Conservation (phyloP, 2,329 filamentous ascomycete genomes). For the Taxawa tesnikishii region DNA sequence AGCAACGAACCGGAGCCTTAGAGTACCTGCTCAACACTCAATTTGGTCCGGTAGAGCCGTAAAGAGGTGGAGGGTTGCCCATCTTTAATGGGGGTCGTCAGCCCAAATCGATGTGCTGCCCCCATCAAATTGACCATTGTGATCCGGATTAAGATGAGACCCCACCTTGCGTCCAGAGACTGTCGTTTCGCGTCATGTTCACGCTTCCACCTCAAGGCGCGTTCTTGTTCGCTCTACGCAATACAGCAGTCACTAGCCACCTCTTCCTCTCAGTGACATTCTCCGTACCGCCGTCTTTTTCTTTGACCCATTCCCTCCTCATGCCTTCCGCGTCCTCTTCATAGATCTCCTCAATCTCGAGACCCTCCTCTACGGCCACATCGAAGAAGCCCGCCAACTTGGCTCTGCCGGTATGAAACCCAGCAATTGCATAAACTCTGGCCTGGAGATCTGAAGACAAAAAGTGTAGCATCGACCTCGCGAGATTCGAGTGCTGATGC, state of each 20-base stretch:
- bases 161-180: too few species aligned
- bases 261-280: conserved; percentile 52
- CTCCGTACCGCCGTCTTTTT: conserved; percentile 47
- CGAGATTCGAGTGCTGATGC: conserved; percentile 56
- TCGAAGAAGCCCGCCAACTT: conserved; percentile 58
- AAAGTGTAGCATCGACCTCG: conserved; percentile 50
- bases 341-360: conserved; percentile 54
- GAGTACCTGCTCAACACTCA: too few species aligned
- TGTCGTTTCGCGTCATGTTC: too few species aligned
- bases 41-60: too few species aligned
- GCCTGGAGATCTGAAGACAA: conserved; percentile 34
- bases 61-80: too few species aligned
- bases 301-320: conserved; percentile 46
- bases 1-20: too few species aligned
- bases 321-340: conserved; percentile 56
- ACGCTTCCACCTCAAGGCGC: too few species aligned
- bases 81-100: too few species aligned
- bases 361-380: conserved; percentile 34
- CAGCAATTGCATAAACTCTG: conserved; percentile 53
- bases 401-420: conserved; percentile 58
- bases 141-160: too few species aligned
- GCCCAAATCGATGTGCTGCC: too few species aligned
- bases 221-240: too few species aligned
- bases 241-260: conserved; percentile 52
- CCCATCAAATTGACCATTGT: too few species aligned